Conservation (phyloP, 768 basidiomycete genomes). For the Boletus rufocinnamomeus region DNA sequence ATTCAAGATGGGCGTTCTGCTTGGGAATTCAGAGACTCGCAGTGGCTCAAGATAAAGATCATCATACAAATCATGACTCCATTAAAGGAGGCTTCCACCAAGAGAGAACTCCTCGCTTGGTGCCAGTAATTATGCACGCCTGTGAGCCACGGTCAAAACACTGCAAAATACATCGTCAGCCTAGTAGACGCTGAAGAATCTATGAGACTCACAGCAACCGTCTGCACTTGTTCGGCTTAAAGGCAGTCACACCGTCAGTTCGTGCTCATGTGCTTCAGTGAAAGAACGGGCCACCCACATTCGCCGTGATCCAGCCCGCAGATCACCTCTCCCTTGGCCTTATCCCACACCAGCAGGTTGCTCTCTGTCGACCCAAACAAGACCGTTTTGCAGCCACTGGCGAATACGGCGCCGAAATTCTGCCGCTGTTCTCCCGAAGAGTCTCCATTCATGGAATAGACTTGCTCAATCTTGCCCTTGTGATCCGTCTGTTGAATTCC, state of each 20-base stretch:
- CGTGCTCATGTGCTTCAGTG: background rate
- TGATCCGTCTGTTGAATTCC: conserved; percentile 50
- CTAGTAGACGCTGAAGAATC: background rate
- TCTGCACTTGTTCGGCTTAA: conserved; percentile 35
- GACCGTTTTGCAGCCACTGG: conserved; percentile 52
- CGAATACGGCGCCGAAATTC: conserved; percentile 54
- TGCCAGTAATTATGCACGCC: conserved; percentile 54
- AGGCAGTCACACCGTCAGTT: conserved; percentile 11
- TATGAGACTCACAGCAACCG: conserved; percentile 36
- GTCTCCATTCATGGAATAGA: conserved; percentile 47
- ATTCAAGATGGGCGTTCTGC: conserved; percentile 5
- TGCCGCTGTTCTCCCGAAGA: conserved; percentile 32
- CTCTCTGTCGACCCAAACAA: conserved; percentile 57
- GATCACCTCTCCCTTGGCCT: conserved; percentile 49
- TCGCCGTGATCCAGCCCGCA: conserved; percentile 64
- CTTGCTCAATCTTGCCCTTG: conserved; percentile 54
- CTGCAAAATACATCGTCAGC: conserved; percentile 36
- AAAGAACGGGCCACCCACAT: conserved; percentile 39
- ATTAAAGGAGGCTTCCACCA: conserved; percentile 52
- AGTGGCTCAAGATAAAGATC: conserved; percentile 1
- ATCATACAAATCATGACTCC: conserved; percentile 33
- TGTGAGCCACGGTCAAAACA: conserved; percentile 46
- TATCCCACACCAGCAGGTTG: conserved; percentile 65
- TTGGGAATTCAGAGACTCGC: conserved; percentile 19
- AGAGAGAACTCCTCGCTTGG: conserved; percentile 51